These are phyloP conservation scores for Yamadazyma jaroonii DNA, from an alignment of 1,139 yeast genomes.

Conservation along the genomic window DNA sequence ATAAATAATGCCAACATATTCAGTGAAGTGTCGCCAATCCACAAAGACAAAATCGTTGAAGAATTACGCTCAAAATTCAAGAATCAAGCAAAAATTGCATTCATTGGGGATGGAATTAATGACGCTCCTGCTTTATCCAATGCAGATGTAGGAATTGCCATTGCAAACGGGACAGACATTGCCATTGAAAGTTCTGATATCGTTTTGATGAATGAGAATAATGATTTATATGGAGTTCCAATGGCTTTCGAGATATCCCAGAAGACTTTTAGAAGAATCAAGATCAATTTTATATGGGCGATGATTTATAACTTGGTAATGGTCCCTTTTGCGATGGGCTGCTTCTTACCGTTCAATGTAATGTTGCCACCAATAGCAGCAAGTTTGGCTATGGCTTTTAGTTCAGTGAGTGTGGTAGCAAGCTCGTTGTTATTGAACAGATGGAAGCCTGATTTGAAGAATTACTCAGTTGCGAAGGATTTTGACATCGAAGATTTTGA, in stretches of 20 bases:
- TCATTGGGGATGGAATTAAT: slow-evolving; percentile 95
- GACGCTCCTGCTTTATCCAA: slow-evolving; percentile 95
- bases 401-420: slow-evolving; percentile 84
- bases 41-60: slow-evolving; percentile 67
- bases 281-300: slow-evolving; percentile 83
- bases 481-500: slow-evolving; percentile 23
- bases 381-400: slow-evolving; percentile 90
- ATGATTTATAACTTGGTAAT: slow-evolving; percentile 77
- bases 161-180: slow-evolving; percentile 90
- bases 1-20: slow-evolving; percentile 63
- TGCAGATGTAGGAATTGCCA: slow-evolving; percentile 87
- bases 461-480: slow-evolving; percentile 12
- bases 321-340: slow-evolving; percentile 97
- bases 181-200: slow-evolving; percentile 96
- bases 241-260: slow-evolving; percentile 73
- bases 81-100: slow-evolving; percentile 54
- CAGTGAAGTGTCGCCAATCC: slow-evolving; percentile 75
- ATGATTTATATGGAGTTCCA: slow-evolving; percentile 61
- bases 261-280: slow-evolving; percentile 71
- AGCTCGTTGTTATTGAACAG: slow-evolving; percentile 70
- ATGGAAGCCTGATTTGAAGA: slow-evolving; percentile 49
- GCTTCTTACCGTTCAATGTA: slow-evolving; percentile 72
- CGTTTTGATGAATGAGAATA: slow-evolving; percentile 51
- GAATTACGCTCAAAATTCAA: slow-evolving; percentile 50
- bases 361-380: slow-evolving; percentile 87